Percentiles rank a stretch among this genome's conserved stretches.
These are phyloP conservation scores for Scheffersomyces spartinae DNA, from an alignment of 805 yeast species.

Conservation along the genomic window DNA sequence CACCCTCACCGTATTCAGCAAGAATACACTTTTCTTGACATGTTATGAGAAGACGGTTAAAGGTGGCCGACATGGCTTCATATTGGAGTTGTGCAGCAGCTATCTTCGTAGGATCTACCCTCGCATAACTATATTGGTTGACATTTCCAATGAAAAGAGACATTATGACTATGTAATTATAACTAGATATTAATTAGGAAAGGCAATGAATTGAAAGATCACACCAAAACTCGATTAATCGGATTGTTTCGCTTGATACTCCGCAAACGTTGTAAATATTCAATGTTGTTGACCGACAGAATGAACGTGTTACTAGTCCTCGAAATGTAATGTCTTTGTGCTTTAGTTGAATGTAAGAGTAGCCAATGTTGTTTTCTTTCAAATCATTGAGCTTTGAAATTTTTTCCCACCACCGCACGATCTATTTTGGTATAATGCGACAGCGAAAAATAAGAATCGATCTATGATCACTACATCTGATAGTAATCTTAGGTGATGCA, in stretches of 20 bases:
- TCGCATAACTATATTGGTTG: slow-evolving; percentile 29
- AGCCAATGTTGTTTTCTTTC: too few species aligned
- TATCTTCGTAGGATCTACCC: slow-evolving; percentile 49
- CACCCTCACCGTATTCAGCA: slow-evolving; percentile 78
- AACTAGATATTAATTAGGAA: too few species aligned
- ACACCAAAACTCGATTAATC: neutral
- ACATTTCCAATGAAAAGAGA: slow-evolving; percentile 48
- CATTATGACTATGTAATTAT: slow-evolving; percentile 25
- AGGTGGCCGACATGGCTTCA: slow-evolving; percentile 49
- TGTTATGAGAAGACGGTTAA: slow-evolving; percentile 41
- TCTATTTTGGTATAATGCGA: too few species aligned
- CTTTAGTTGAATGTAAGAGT: too few species aligned
- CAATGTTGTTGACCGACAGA: neutral
- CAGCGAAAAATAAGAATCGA: too few species aligned
- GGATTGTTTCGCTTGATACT: neutral
- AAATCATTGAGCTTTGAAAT: too few species aligned
- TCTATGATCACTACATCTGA: too few species aligned
- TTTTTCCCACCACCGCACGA: too few species aligned
- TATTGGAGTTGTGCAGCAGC: slow-evolving; percentile 58
- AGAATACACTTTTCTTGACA: slow-evolving; percentile 75
- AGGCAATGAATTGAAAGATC: too few species aligned
- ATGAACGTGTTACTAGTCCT: too few species aligned
- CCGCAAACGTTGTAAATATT: neutral
- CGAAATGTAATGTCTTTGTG: too few species aligned
- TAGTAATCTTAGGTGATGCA: too few species aligned